Base-by-base conservation (phyloP, 2,329 filamentous ascomycete genomes). In the Hirsutella minnesotensis region DNA sequence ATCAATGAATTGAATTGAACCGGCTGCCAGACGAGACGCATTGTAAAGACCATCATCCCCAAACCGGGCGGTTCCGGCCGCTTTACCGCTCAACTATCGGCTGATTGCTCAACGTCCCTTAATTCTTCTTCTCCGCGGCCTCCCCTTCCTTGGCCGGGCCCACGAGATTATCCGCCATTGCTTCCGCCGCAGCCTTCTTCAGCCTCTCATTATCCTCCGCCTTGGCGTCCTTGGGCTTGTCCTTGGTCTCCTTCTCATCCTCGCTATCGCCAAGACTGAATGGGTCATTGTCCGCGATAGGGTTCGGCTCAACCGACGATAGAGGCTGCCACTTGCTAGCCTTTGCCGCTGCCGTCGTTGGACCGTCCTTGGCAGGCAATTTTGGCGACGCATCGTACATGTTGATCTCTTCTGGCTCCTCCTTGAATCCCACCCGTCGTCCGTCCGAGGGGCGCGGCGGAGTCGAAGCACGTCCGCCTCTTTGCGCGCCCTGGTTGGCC, bases 301-400 rank as follows among this genome's bases (percentile, higher is more conserved):
- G 89, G 49, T 77, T 82, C 1, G 89, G 87, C 40, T 94, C 49
- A 13, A 95, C 79, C 0, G 82, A 75, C 12, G 89, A 87, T 53
- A 98, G 68, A 9, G 92, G 90, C 63, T 98, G 90, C 92, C 92
- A 98, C 68, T 98, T 98, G 74, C 89, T 95, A 38, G 77, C 65
- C 66, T 88, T 92, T 50, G 67, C 64, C 39, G 71, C 69, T n/a
- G 68, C 60, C 20, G 58, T 58, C 24, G 60, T 55, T 46, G 60
- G 55, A 46, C 51, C 63, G 57, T 71, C 77, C 62, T 72, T 79
- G 51, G 68, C 68, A 22, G 63, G 70, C 41, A 67, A 65, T 59
- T 59, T 70, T 27, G 80, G 75, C 40, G 79, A 79, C 10, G 74
- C 69, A 44, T 81, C 77, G 58, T 94, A 92, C 45, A 83, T 79